Base-by-base conservation (phyloP, 2,329 filamentous ascomycete species). In the Periconia digitata region DNA sequence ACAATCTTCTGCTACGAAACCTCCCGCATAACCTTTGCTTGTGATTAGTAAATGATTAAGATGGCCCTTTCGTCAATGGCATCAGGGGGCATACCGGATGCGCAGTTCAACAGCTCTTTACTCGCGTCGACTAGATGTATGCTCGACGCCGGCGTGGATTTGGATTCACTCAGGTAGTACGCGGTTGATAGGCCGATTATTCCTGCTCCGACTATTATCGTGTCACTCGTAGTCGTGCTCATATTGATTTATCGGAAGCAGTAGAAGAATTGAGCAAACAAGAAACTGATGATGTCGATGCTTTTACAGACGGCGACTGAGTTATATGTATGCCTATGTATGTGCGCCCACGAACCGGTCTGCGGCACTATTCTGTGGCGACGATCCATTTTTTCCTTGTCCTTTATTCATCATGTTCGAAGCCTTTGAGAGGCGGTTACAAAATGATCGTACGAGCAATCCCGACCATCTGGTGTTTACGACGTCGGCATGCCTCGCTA, bases 1-100 rank as follows among this genome's bases (percentile, higher is more conserved):
- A 75, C 87, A 92, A 66, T 92, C 85, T 27, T 76, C 77, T 0
- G 87, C 87, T 8, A 92, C 64, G 61, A 92, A 92, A 0, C 89
- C 88, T 16, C 80, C 89, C 0, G 87, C 86, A 55, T 82, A 85
- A 1, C 89, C n/a, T n/a, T n/a, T n/a, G n/a, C n/a, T n/a, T n/a
- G n/a, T n/a, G n/a, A n/a, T n/a, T n/a, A n/a, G n/a, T n/a, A n/a
- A n/a, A n/a, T n/a, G n/a, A n/a, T n/a, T n/a, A n/a, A n/a, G n/a
- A n/a, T n/a, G n/a, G n/a, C n/a, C n/a, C n/a, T n/a, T n/a, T n/a
- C n/a, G n/a, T n/a, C n/a, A n/a, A n/a, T n/a, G n/a, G n/a, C n/a
- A n/a, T n/a, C n/a, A n/a, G n/a, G n/a, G n/a, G n/a, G n/a, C n/a
- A n/a, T n/a, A n/a, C n/a, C 87, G 2, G 86, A 91, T 0, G 89